phyloP scores from a whole-genome alignment of 805 yeast genomes.

The Yarrowia deformans region DNA sequence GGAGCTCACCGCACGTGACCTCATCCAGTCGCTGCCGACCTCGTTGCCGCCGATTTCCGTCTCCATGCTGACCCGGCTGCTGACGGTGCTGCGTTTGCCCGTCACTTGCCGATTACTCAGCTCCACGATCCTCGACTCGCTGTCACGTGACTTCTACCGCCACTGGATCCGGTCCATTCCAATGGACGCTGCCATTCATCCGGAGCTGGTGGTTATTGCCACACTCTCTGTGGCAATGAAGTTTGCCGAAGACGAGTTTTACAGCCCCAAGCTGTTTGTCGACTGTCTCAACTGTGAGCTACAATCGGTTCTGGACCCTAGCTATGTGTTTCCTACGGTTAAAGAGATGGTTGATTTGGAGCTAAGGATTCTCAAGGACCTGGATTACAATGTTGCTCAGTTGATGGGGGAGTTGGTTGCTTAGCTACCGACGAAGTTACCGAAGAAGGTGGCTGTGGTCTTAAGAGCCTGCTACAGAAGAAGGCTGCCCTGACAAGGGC shows the following conservation, averaged over 20 bases:
- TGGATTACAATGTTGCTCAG: slow-evolving; percentile 38
- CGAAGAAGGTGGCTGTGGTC: too few relatives aligned
- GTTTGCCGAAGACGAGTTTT: slow-evolving; percentile 41
- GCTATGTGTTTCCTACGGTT: slow-evolving; percentile 26
- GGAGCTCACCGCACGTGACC: slow-evolving; percentile 16
- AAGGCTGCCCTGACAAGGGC: too few relatives aligned
- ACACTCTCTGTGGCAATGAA: slow-evolving; percentile 40
- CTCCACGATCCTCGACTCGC: slow-evolving; percentile 38
- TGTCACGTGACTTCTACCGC: slow-evolving; percentile 41
- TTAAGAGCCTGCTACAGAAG: too few relatives aligned
- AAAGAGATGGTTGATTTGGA: slow-evolving; percentile 36
- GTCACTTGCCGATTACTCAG: slow-evolving; percentile 4
- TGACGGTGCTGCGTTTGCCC: neutral
- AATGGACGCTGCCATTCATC: slow-evolving; percentile 38
- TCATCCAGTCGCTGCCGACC: slow-evolving; percentile 3
- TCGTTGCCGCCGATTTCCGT: slow-evolving; percentile 19
- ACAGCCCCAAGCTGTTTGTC: slow-evolving; percentile 19
- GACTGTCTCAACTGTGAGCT: slow-evolving; percentile 27
- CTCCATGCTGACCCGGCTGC: neutral
- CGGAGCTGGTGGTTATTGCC: slow-evolving; percentile 41
- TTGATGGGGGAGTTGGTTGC: slow-evolving; percentile 16
- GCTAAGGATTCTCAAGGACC: slow-evolving; percentile 38
- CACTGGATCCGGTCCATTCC: slow-evolving; percentile 41
- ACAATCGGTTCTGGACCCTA: slow-evolving; percentile 3
- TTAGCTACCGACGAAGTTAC: neutral